Base-by-base conservation (phyloP, 2,329 filamentous ascomycete genomes). In the Calonectria multiphialidica region DNA sequence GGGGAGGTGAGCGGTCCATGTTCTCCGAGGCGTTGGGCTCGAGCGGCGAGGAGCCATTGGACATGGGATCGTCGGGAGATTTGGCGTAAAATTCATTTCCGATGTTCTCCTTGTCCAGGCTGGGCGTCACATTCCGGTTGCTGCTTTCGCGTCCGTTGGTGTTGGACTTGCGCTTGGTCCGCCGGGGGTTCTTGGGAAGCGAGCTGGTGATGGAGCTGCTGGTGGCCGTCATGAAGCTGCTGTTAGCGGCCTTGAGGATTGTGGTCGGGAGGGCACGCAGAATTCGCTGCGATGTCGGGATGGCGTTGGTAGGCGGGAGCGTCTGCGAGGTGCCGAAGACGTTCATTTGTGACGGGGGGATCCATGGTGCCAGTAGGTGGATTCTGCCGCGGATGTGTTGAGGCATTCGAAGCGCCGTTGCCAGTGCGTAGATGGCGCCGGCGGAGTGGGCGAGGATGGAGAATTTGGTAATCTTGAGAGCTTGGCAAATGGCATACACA, bases 371-470 rank as follows among this genome's bases (percentile, higher is more conserved):
- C 10, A 99, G 89, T 2, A 99, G 90, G 83, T 99, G 97, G 68
- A 99, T 97, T 66, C 95, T 93, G 23, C 97, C 97, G 7, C 96
- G 93, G 73, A 99, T 97, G 80, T 98, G 95, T 79, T 98, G 96
- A 5, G 97, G 97, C 90, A 99, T 98, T 53, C 97, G 94, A 53
- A 99, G 88, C 0, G 97, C 97, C 0, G 97, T 98, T 0, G 97
- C 97, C 21, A 99, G 90, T 2, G 97, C 97, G 81, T 99, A 99
- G 65, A 99, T 98, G n/a, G 97, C 96, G 18, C 97, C 97, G 1
- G 97, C 97, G 0, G 96, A 98, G 83, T 99, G 97, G 2, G 97
- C 97, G 2, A 99, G 89, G 23, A 99, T 94, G 8, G 96, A 98
- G 81, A 99, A 99, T 77, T 98, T 98, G 13, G 93, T 97, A 75